Evolutionary conservation across 768 basidiomycete genomes (phyloP).

Genomic region (Termitomyces sp.): DNA sequence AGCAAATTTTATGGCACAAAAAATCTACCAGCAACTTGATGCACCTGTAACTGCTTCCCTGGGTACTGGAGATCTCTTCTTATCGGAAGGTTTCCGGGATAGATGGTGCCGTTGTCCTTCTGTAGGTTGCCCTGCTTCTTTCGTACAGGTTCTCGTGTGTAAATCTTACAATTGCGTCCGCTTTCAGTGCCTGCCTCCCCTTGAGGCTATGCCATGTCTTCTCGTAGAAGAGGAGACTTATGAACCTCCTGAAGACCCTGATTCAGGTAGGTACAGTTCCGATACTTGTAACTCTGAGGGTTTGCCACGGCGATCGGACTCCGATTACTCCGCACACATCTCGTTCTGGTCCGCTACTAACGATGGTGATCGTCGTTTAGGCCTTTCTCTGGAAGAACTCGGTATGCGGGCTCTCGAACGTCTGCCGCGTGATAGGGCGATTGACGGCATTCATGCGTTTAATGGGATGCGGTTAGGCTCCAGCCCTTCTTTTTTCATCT

Average conservation of each 20-base stretch:
- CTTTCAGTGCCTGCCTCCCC: slow-evolving; percentile 52
- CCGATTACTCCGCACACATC: slow-evolving; percentile 8
- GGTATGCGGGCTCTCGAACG: slow-evolving; percentile 73
- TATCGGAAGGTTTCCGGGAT: slow-evolving; percentile 66
- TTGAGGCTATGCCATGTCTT: slow-evolving; percentile 54
- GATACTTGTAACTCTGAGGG: slow-evolving; percentile 1
- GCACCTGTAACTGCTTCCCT: slow-evolving; percentile 23
- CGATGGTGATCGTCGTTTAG: slow-evolving; percentile 28
- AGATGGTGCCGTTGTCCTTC: slow-evolving; percentile 74
- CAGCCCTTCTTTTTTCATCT: background rate
- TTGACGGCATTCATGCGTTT: slow-evolving; percentile 82
- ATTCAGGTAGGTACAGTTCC: slow-evolving; percentile 48
- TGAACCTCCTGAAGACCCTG: slow-evolving; percentile 83
- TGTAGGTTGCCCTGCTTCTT: slow-evolving; percentile 31
- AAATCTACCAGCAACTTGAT: slow-evolving; percentile 31
- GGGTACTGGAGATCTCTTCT: slow-evolving; percentile 70
- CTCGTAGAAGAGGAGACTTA: slow-evolving; percentile 80
- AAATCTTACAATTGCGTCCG: slow-evolving; percentile 1
- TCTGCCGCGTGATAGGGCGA: slow-evolving; percentile 73
- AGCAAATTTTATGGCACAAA: slow-evolving; percentile 38
- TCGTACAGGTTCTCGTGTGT: slow-evolving; percentile 1
- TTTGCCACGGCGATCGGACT: slow-evolving; percentile 5
- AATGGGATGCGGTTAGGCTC: slow-evolving; percentile 69
- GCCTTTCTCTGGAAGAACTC: slow-evolving; percentile 75
- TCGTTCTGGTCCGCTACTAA: slow-evolving; percentile 6